Conservation (phyloP, 176 grass and related monocot genomes). For the Aegilops tauschii region DNA sequence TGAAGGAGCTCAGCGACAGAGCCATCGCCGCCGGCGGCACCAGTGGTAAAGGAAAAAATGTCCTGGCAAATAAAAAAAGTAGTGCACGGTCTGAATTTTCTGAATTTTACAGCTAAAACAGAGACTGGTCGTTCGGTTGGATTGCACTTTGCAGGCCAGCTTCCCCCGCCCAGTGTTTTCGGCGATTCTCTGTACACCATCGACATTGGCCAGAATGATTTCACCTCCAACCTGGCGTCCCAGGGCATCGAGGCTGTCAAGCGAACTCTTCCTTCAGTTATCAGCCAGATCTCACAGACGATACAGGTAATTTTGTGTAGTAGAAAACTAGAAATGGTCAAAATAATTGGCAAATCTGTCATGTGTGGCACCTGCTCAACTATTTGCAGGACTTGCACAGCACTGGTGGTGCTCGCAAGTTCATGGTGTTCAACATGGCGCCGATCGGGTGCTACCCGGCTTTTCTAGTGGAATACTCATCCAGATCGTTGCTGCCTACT, state of each 20-base stretch:
- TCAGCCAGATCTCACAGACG: constrained; percentile 53
- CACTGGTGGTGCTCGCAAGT: too few relatives aligned
- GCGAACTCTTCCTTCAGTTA: constrained; percentile 51
- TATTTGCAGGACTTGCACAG: too few relatives aligned
- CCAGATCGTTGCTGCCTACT: too few relatives aligned
- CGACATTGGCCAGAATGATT: constrained; percentile 88
- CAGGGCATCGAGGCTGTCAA: constrained; percentile 33
- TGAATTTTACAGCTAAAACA: not conserved
- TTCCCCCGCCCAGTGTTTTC: constrained; percentile 40
- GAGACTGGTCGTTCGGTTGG: too few relatives aligned
- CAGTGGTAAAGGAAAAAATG: constrained; percentile 7
- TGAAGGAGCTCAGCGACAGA: constrained; percentile 47
- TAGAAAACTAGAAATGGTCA: too few relatives aligned
- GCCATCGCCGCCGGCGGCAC: not conserved
- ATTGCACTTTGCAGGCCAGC: constrained; percentile 36
- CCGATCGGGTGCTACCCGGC: too few relatives aligned
- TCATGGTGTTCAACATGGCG: too few relatives aligned
- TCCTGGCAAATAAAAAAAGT: too few relatives aligned
- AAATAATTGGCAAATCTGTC: too few relatives aligned
- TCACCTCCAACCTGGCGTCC: constrained; percentile 61
- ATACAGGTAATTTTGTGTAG: constrained; percentile 35
- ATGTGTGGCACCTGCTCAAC: too few relatives aligned
- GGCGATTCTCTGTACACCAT: constrained; percentile 54
- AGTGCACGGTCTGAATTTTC: not conserved
- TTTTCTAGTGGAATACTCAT: too few relatives aligned